Conservation (phyloP, 164 flowering plant species). For the Stephania japonica region DNA sequence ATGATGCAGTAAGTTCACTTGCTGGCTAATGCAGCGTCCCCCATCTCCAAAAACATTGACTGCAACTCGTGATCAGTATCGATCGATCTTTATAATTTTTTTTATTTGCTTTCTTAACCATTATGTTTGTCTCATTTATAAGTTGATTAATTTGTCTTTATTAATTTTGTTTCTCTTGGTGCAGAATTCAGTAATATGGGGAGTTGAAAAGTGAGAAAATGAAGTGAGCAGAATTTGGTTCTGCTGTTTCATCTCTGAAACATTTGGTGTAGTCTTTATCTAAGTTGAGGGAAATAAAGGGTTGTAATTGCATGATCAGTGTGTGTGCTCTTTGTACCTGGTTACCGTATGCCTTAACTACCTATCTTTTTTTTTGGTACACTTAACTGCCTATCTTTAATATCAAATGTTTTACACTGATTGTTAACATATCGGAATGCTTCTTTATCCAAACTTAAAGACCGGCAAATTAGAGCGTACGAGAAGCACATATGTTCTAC, state of each 20-base stretch:
- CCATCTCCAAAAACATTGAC: conserved; percentile 3
- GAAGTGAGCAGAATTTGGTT: not conserved
- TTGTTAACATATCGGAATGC: no score
- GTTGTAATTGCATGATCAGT: not conserved
- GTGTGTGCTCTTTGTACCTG: not conserved
- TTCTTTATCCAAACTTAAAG: no score
- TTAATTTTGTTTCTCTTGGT: not conserved
- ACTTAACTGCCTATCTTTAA: not conserved
- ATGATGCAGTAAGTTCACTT: conserved; percentile 9
- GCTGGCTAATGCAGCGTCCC: conserved; percentile 10
- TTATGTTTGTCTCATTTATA: not conserved
- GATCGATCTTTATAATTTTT: not conserved
- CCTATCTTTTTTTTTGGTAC: no score
- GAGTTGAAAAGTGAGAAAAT: not conserved
- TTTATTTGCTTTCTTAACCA: not conserved
- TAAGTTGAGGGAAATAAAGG: not conserved
- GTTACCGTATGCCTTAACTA: not conserved
- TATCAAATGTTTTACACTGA: no score
- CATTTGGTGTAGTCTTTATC: not conserved
- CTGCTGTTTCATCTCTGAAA: not conserved
- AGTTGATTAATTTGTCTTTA: not conserved
- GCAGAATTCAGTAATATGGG: not conserved
- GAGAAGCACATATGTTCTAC: no score
- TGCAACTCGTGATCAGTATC: conserved; percentile 1
- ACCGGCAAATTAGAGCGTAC: no score